phyloP scores from a whole-genome alignment of 345 rosid species.

The Eucalyptus microcorys region DNA sequence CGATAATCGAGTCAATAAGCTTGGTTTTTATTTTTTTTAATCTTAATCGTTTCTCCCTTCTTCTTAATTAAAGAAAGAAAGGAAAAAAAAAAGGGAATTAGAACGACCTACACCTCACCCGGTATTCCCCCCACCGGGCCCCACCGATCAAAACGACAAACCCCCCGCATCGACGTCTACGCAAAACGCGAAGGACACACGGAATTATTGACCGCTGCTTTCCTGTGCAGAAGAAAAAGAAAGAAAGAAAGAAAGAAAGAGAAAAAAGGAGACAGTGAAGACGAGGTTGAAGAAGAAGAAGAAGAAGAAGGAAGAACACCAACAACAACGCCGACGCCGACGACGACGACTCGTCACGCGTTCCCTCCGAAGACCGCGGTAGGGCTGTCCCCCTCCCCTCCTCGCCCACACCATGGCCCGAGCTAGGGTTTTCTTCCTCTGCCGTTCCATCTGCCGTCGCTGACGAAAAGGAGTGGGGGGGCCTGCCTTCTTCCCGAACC shows the following conservation, averaged over 20 bases:
- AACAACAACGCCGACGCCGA: neutral
- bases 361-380: slow-evolving; percentile 29
- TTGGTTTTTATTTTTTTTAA: no score
- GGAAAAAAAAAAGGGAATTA: neutral
- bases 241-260: neutral
- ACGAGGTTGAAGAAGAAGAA: neutral
- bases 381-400: slow-evolving; percentile 6
- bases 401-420: neutral
- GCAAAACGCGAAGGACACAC: neutral
- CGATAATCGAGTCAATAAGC: neutral
- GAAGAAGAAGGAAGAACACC: neutral
- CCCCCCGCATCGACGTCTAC: neutral
- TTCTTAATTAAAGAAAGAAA: neutral
- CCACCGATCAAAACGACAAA: neutral
- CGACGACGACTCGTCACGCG: slow-evolving; percentile 19
- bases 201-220: neutral
- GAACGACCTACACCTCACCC: neutral
- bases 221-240: neutral
- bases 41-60: neutral
- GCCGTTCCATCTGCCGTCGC: neutral
- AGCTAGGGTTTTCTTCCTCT: neutral
- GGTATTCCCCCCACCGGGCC: neutral
- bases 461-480: neutral
- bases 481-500: neutral
- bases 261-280: neutral